A percentile compares a stretch with the other conserved stretches of the same genome.
Conservation (phyloP, 2,329 filamentous ascomycete genomes). For the Aspergillus texensis region DNA sequence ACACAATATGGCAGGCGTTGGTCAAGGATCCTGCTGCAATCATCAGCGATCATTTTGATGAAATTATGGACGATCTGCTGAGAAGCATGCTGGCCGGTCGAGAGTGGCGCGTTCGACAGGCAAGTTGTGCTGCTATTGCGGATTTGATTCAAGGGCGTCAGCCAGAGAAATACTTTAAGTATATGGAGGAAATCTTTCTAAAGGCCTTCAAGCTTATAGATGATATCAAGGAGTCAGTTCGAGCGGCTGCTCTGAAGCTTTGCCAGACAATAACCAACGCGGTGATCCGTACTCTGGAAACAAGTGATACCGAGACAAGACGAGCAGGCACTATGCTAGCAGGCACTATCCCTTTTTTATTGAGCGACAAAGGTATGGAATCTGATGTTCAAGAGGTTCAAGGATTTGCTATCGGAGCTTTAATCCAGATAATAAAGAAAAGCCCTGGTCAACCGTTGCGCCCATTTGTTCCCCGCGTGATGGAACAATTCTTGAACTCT, state of each 20-base stretch:
- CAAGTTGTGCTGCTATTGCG: slow-evolving; percentile 85
- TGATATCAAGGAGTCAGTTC: slow-evolving; percentile 91
- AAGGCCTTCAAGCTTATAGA: slow-evolving; percentile 89
- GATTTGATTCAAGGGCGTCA: slow-evolving; percentile 83
- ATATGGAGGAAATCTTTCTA: slow-evolving; percentile 82
- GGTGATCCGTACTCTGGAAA: slow-evolving; percentile 81
- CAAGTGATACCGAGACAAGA: slow-evolving; percentile 65
- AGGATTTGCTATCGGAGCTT: slow-evolving; percentile 76
- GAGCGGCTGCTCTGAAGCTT: slow-evolving; percentile 76
- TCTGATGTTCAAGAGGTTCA: slow-evolving; percentile 87
- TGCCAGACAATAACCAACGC: slow-evolving; percentile 84
- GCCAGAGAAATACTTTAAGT: slow-evolving; percentile 76
- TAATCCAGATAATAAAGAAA: slow-evolving; percentile 88
- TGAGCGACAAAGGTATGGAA: slow-evolving; percentile 87
- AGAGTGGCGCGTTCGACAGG: slow-evolving; percentile 92
- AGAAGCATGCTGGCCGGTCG: slow-evolving; percentile 77
- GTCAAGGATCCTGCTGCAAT: slow-evolving; percentile 82
- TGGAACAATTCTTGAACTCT: slow-evolving; percentile 78
- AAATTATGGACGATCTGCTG: slow-evolving; percentile 84
- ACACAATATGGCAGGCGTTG: slow-evolving; percentile 95
- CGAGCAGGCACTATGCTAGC: slow-evolving; percentile 78
- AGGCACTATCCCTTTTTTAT: slow-evolving; percentile 84
- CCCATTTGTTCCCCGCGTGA: slow-evolving; percentile 78
- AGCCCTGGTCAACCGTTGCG: slow-evolving; percentile 73
- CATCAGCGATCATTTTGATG: slow-evolving; percentile 80